Percentiles rank a stretch among this genome's conserved stretches.
Conservation (phyloP, 306 rosid genomes). For the Lablab purpureus region DNA sequence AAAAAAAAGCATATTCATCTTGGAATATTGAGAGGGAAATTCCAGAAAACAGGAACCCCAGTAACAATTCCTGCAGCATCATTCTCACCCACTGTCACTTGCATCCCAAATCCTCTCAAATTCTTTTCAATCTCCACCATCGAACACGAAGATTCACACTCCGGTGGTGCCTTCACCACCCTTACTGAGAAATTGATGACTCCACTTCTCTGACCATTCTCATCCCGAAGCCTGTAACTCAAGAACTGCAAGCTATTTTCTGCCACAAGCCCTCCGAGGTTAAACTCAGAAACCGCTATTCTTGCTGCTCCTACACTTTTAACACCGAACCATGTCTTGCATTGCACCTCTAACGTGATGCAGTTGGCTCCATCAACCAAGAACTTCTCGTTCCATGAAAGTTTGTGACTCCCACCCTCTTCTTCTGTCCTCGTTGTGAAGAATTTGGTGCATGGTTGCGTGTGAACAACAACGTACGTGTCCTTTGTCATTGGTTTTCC, state of each 20-base stretch:
- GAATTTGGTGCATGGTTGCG: conserved; percentile 11
- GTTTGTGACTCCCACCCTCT: conserved; percentile 48
- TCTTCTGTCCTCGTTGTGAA: conserved; percentile 28
- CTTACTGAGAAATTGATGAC: conserved; percentile 60
- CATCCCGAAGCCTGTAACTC: conserved; percentile 63
- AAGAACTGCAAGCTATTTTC: conserved; percentile 53
- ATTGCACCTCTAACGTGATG: conserved; percentile 50
- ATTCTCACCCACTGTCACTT: neutral
- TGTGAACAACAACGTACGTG: conserved; percentile 43
- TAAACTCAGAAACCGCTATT: conserved; percentile 56
- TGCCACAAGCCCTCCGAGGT: conserved; percentile 38
- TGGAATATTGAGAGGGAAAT: neutral
- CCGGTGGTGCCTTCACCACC: conserved; percentile 31
- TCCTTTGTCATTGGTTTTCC: conserved; percentile 47
- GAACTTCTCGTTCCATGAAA: conserved; percentile 55
- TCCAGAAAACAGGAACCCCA: conserved; percentile 61
- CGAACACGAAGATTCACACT: neutral
- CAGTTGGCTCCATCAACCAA: conserved; percentile 38
- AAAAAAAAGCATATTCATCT: neutral
- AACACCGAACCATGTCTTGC: conserved; percentile 44
- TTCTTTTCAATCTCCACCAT: neutral
- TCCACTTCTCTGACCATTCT: conserved; percentile 55
- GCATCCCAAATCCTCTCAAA: neutral
- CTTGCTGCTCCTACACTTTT: conserved; percentile 46
- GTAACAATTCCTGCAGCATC: conserved; percentile 41